These are phyloP conservation scores for Starmera caribaea DNA, from an alignment of 805 yeast species.

Conservation along the genomic window DNA sequence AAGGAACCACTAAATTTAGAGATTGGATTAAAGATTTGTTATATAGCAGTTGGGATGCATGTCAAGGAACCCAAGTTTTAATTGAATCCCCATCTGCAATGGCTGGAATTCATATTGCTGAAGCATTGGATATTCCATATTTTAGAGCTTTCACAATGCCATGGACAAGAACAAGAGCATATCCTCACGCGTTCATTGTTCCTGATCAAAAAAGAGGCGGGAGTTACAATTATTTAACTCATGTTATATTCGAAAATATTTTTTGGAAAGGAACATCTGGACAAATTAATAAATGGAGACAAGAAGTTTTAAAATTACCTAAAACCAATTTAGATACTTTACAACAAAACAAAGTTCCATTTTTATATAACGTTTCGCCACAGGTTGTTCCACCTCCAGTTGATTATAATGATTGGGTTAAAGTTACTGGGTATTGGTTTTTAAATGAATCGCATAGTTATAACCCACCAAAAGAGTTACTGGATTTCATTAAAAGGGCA, in stretches of 20 bases:
- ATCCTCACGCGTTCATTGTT: slow-evolving; percentile 92
- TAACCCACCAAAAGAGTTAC: slow-evolving; percentile 50
- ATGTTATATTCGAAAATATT: slow-evolving; percentile 84
- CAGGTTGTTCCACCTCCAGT: slow-evolving; percentile 85
- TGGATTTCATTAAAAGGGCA: slow-evolving; percentile 55
- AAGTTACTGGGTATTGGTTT: slow-evolving; percentile 94
- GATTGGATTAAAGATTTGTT: slow-evolving; percentile 77
- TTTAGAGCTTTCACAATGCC: slow-evolving; percentile 98
- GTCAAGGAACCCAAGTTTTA: slow-evolving; percentile 69
- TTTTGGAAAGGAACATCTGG: slow-evolving; percentile 89
- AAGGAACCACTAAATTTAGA: slow-evolving; percentile 71
- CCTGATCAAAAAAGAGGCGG: slow-evolving; percentile 94
- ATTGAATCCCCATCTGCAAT: slow-evolving; percentile 96
- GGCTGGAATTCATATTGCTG: slow-evolving; percentile 94
- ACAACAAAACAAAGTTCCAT: slow-evolving; percentile 77
- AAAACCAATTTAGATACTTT: slow-evolving; percentile 61
- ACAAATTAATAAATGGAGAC: slow-evolving; percentile 86
- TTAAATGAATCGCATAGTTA: slow-evolving; percentile 54
- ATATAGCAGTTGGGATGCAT: slow-evolving; percentile 73
- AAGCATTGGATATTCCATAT: slow-evolving; percentile 81
- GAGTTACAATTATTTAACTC: slow-evolving; percentile 84
- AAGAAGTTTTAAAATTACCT: slow-evolving; percentile 49
- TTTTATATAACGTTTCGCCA: slow-evolving; percentile 83
- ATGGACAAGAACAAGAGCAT: slow-evolving; percentile 92
- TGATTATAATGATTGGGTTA: slow-evolving; percentile 93